Evolutionary conservation across 75 land plant genomes (phyloP).

Genomic region (Sequoia sempervirens): DNA sequence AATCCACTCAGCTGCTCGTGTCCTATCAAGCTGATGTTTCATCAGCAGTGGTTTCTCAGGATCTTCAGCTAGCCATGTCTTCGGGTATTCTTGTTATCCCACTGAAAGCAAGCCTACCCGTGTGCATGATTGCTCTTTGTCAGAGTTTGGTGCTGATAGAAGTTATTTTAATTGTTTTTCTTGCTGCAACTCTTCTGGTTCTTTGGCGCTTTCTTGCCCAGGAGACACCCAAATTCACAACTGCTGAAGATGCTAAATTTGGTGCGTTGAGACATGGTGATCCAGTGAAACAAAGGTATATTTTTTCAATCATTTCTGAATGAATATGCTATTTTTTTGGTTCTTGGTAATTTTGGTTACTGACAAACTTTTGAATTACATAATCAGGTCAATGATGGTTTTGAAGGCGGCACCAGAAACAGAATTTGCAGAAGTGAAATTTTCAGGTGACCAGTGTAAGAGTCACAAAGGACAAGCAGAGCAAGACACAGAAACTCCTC

Average conservation of each 20-base stretch:
- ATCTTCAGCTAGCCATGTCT: conserved; percentile 47
- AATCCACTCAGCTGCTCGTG: conserved; percentile 35
- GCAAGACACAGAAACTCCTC: background rate
- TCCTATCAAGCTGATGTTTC: conserved; percentile 55
- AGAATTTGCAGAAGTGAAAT: background rate
- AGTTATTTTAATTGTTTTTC: conserved; percentile 16
- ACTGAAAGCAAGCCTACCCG: conserved; percentile 50
- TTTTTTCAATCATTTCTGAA: background rate
- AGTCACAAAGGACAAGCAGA: background rate
- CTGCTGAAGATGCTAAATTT: conserved; percentile 1
- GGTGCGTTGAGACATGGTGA: conserved; percentile 1
- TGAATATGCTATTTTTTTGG: background rate
- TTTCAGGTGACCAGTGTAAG: conserved; percentile 2
- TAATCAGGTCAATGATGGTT: background rate
- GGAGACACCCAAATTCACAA: conserved; percentile 1
- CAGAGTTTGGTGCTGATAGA: conserved; percentile 21
- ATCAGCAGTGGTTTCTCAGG: conserved; percentile 33
- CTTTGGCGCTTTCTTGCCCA: conserved; percentile 20
- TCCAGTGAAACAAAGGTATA: conserved; percentile 9
- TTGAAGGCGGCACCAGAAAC: background rate
- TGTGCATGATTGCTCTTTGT: conserved; percentile 37
- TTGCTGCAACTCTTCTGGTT: conserved; percentile 14
- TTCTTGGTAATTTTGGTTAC: background rate
- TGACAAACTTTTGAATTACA: background rate
- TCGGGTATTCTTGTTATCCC: conserved; percentile 60